These are phyloP conservation scores for Trichophyton benhamiae DNA, from an alignment of 2,329 filamentous ascomycete genomes.

Conservation along the genomic window DNA sequence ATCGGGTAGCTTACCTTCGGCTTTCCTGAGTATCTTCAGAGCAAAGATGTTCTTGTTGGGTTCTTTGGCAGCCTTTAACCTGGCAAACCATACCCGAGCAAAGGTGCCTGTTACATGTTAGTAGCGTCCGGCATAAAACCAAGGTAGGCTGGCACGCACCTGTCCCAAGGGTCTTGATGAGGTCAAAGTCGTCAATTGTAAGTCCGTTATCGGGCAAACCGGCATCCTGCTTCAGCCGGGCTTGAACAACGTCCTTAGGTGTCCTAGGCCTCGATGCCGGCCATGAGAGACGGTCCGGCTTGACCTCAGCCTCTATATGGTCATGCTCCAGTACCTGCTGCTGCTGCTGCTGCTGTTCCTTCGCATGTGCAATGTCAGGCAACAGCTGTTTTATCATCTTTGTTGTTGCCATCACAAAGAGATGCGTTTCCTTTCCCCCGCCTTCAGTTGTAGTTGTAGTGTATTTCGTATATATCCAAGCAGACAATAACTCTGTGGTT, in stretches of 20 bases:
- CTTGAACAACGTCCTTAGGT: slow-evolving; percentile 28
- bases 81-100: slow-evolving; percentile 39
- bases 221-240: slow-evolving; percentile 27
- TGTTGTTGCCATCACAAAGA: slow-evolving; percentile 27
- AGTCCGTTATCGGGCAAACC: slow-evolving; percentile 28
- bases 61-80: slow-evolving; percentile 28
- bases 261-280: slow-evolving; percentile 22
- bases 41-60: slow-evolving; percentile 33
- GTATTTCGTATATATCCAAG: not conserved
- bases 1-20: slow-evolving; percentile 30
- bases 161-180: slow-evolving; percentile 39
- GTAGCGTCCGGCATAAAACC: not conserved
- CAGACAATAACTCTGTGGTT: not conserved
- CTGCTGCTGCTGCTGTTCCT: not conserved
- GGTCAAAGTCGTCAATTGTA: slow-evolving; percentile 33
- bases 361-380: slow-evolving; percentile 16
- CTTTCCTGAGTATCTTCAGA: slow-evolving; percentile 40
- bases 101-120: slow-evolving; percentile 32
- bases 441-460: not conserved
- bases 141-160: slow-evolving; percentile 21
- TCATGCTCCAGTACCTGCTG: slow-evolving; percentile 11
- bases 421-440: not conserved
- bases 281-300: slow-evolving; percentile 20
- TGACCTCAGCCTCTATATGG: slow-evolving; percentile 21
- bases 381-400: slow-evolving; percentile 16